Evolutionary conservation across 441 rosid genomes (phyloP).

Genomic region (Gossypium davidsonii): DNA sequence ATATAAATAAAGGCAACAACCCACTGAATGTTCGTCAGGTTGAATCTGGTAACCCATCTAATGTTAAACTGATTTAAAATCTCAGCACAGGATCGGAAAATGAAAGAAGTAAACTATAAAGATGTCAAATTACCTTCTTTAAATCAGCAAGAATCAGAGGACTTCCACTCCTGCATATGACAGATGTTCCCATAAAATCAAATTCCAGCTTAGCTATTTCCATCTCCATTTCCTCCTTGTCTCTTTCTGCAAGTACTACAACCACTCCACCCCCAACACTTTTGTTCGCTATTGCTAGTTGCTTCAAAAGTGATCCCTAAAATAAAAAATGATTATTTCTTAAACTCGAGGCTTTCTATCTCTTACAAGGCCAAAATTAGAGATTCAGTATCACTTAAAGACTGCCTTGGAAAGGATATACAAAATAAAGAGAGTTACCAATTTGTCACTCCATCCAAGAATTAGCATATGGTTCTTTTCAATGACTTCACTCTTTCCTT

Average conservation of each 20-base stretch:
- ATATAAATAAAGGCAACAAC: background rate
- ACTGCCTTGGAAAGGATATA: background rate
- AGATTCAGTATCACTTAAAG: background rate
- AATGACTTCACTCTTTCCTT: conserved; percentile 92
- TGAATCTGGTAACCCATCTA: background rate
- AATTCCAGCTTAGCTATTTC: conserved; percentile 85
- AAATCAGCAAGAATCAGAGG: conserved; percentile 84
- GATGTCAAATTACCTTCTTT: conserved; percentile 48
- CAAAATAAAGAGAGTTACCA: conserved; percentile 40
- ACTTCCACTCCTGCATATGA: conserved; percentile 93
- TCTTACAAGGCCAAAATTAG: background rate
- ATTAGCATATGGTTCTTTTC: conserved; percentile 77
- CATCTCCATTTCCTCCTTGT: conserved; percentile 93
- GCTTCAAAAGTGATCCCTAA: conserved; percentile 92
- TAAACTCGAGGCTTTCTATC: background rate
- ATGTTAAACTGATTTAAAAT: background rate
- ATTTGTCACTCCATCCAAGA: conserved; percentile 96
- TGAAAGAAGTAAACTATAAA: background rate
- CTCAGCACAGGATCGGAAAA: background rate
- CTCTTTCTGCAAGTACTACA: conserved; percentile 79
- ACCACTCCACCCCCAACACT: conserved; percentile 85
- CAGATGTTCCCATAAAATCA: conserved; percentile 87
- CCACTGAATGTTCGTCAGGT: conserved; percentile 1
- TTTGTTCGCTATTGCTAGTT: conserved; percentile 88
- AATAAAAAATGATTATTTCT: conserved; percentile 18